Evolutionary conservation across 768 basidiomycete species (phyloP), one percentile per base, ranked within the genome.

Genomic region (Podaxis mareebaensis): DNA sequence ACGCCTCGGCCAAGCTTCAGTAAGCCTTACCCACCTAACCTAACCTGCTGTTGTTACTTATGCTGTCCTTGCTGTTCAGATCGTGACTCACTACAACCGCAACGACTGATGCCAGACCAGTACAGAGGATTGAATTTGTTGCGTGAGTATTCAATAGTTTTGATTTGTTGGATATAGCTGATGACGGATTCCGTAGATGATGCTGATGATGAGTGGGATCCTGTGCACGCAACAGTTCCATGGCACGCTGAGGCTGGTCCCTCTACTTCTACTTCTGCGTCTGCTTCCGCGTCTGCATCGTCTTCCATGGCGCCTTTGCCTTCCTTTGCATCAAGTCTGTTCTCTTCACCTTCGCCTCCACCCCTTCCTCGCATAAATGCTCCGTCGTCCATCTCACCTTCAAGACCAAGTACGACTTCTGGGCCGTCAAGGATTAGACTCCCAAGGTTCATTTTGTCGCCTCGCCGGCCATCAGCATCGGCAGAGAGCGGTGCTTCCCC

Each of bases 241-340:
- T 53, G 60, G 60, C 49, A 61, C 5, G 11, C 53, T 13, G 54
- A 57, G 20, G 24, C 61, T 46, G 33, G 42, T 46, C 42, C 53
- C n/a, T 52, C 59, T 11, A 30, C 58, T 13, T 4, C 22, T 15
- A 13, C 59, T 6, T 38, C 49, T 8, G 20, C 33, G 17, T 53
- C 52, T 53, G n/a, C 38, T 1, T 12, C 26, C 13, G 24, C 39
- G 39, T 24, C 38, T 3, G 42, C 30, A 51, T 49, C 17, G 4
- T 15, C 61, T 20, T 48, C 28, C 2, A 1, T 46, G 6, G 8
- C 53, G 7, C 20, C 42, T 13, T 22, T 20, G 26, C 61, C 54
- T 22, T 13, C 54, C 24, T 57, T 49, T 57, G 51, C 61, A 15
- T 63, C 61, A 26, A 63, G 7, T 26, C 36, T 57, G 13, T 63